These are phyloP conservation scores for Coemansia reversa DNA, from an alignment of 192 early-diverging fungal species.

Conservation along the genomic window DNA sequence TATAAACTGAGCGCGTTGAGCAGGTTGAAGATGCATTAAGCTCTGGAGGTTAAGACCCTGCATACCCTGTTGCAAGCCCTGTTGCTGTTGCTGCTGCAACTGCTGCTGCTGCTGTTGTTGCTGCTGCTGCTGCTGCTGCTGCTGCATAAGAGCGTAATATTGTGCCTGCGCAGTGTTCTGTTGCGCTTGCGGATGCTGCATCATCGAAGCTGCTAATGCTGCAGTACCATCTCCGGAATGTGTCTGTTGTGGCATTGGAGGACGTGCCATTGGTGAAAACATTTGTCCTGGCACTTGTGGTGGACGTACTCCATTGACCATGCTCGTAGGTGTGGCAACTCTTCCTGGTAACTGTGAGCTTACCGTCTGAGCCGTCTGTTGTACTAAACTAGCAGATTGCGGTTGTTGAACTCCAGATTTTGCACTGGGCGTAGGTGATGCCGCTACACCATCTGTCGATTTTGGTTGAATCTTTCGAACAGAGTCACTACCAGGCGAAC, in stretches of 20 bases:
- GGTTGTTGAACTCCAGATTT: slow-evolving; percentile 13
- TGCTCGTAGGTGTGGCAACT: slow-evolving; percentile 15
- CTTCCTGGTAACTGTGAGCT: neutral
- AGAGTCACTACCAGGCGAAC: slow-evolving; percentile 22
- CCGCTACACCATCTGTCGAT: slow-evolving; percentile 16
- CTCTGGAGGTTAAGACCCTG: slow-evolving; percentile 15
- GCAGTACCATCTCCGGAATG: neutral
- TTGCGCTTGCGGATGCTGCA: neutral
- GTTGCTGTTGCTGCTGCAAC: slow-evolving; percentile 17
- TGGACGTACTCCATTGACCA: slow-evolving; percentile 14
- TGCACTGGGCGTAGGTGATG: slow-evolving; percentile 46
- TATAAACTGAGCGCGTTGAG: slow-evolving; percentile 21
- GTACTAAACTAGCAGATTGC: neutral
- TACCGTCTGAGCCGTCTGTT: too few relatives aligned
- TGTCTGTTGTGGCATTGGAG: slow-evolving; percentile 2
- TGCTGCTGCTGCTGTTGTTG: slow-evolving; percentile 20
- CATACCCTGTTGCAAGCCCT: slow-evolving; percentile 16
- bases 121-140: slow-evolving; percentile 17
- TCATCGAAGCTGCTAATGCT: slow-evolving; percentile 9
- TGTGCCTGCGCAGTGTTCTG: too few relatives aligned
- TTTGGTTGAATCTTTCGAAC: slow-evolving; percentile 41
- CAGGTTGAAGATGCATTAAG: slow-evolving; percentile 13
- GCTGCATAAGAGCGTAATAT: neutral
- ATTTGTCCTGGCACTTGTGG: slow-evolving; percentile 6
- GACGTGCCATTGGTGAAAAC: slow-evolving; percentile 4